These are phyloP conservation scores for Symbiotaphrina buchneri DNA, from an alignment of 495 filamentous ascomycete species.

Conservation along the genomic window DNA sequence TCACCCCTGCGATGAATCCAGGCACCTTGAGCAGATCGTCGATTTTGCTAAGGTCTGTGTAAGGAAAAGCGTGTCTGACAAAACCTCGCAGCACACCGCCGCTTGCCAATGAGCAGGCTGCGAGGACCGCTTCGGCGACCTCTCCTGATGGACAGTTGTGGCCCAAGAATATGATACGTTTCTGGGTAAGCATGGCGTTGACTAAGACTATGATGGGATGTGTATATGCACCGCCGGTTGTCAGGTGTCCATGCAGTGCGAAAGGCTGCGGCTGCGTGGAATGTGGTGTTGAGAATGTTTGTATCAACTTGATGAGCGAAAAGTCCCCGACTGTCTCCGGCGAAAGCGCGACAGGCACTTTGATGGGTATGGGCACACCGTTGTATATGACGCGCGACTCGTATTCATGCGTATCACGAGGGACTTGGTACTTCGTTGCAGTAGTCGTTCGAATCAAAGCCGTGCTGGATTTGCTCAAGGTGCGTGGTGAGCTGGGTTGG, in stretches of 20 bases:
- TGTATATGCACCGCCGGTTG: constrained; percentile 62
- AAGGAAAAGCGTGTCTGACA: constrained; percentile 94
- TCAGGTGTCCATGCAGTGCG: constrained; percentile 73
- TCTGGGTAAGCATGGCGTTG: constrained; percentile 82
- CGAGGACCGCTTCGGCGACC: constrained; percentile 87
- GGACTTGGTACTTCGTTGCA: constrained; percentile 36
- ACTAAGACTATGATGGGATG: constrained; percentile 59
- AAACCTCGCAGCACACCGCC: constrained; percentile 91
- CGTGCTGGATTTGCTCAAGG: constrained; percentile 14
- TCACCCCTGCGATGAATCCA: constrained; percentile 94
- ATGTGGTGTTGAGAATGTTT: constrained; percentile 71
- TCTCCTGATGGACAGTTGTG: constrained; percentile 86
- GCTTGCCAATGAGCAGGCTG: constrained; percentile 77
- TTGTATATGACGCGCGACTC: constrained; percentile 90
- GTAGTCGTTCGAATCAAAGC: constrained; percentile 28
- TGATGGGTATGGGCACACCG: constrained; percentile 86
- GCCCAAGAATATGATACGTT: constrained; percentile 86
- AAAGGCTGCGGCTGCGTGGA: constrained; percentile 67
- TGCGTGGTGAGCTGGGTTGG: constrained; percentile 19
- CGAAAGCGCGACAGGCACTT: constrained; percentile 77
- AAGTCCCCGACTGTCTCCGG: constrained; percentile 97
- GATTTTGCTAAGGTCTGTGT: constrained; percentile 94
- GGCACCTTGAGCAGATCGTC: constrained; percentile 90
- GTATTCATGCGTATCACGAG: constrained; percentile 91
- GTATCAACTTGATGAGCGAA: constrained; percentile 88